These are phyloP conservation scores for Russula earlei DNA, from an alignment of 768 basidiomycete genomes.

Conservation along the genomic window DNA sequence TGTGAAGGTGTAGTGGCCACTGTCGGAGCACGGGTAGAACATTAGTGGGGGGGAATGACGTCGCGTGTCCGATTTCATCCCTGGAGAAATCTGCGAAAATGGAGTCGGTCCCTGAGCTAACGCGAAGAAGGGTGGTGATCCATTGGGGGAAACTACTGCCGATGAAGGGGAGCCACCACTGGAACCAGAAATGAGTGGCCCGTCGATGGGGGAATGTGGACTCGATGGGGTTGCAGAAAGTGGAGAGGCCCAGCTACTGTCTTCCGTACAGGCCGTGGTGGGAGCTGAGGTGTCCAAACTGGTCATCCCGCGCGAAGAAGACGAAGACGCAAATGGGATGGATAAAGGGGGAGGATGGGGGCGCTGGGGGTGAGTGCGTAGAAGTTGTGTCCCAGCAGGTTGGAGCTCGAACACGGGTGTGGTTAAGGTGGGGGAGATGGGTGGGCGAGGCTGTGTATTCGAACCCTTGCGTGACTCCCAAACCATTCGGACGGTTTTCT, in stretches of 20 bases:
- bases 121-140: conserved; percentile 15
- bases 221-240: conserved; percentile 16
- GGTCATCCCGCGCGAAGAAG: conserved; percentile 1
- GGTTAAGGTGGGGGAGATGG: neutral
- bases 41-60: conserved; percentile 13
- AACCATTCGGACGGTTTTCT: conserved; percentile 45
- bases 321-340: conserved; percentile 11
- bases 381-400: conserved; percentile 8
- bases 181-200: neutral
- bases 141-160: conserved; percentile 10
- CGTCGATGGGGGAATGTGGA: conserved; percentile 16
- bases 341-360: conserved; percentile 19
- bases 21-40: conserved; percentile 14
- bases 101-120: conserved; percentile 15
- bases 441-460: neutral
- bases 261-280: conserved; percentile 16
- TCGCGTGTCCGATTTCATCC: conserved; percentile 1
- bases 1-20: conserved; percentile 16
- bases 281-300: conserved; percentile 13
- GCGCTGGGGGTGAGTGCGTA: conserved; percentile 9
- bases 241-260: conserved; percentile 18
- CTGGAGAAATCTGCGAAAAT: conserved; percentile 9
- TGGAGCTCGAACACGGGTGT: conserved; percentile 11
- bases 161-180: conserved; percentile 16
- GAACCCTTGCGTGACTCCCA: conserved; percentile 31